Evolutionary conservation across 2,329 filamentous ascomycete genomes (phyloP).

Genomic region (Hymenoscyphus scutula): DNA sequence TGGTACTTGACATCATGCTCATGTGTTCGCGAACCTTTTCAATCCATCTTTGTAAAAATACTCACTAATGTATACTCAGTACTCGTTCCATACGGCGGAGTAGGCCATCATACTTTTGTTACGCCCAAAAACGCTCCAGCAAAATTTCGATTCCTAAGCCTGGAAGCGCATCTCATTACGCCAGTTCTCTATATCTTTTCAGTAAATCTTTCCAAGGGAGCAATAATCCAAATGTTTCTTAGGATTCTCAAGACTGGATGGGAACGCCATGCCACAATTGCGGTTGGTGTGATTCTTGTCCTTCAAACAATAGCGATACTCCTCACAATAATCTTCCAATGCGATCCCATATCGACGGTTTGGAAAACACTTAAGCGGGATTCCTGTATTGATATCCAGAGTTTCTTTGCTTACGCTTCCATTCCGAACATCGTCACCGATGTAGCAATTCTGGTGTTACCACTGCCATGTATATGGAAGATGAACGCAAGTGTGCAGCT

Average conservation of each 20-base stretch:
- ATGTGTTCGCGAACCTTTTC: neutral
- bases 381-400: neutral
- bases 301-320: neutral
- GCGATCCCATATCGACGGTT: neutral
- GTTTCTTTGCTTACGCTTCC: constrained; percentile 2
- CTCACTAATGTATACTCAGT: constrained; percentile 3
- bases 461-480: constrained; percentile 9
- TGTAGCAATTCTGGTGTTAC: constrained; percentile 7
- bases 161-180: neutral
- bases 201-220: constrained; percentile 9
- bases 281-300: constrained; percentile 6
- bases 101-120: constrained; percentile 8
- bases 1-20: neutral
- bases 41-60: neutral
- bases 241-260: constrained; percentile 1
- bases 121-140: neutral
- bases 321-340: constrained; percentile 5
- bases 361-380: neutral
- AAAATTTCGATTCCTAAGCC: constrained; percentile 5
- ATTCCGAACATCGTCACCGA: constrained; percentile 9
- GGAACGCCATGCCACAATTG: neutral
- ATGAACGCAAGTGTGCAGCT: constrained; percentile 1
- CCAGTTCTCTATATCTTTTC: constrained; percentile 4
- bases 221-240: constrained; percentile 7
- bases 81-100: constrained; percentile 7